Base-by-base conservation (phyloP, 1,139 yeast species). In the Magnusiomyces starmeri region DNA sequence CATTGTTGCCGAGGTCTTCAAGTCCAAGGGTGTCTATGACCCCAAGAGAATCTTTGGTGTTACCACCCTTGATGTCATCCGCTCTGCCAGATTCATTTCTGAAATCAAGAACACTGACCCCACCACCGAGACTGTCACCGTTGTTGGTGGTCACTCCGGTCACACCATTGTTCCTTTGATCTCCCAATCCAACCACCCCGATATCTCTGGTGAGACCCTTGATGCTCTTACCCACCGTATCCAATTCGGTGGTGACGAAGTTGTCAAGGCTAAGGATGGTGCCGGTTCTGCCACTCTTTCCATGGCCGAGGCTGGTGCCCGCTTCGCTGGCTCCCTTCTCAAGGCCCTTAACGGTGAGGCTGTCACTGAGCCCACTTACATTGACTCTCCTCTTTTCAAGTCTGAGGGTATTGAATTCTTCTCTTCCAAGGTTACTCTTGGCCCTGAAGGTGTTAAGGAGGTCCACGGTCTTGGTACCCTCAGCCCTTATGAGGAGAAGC, bases 221-320 rank as follows among this genome's bases (percentile, higher is more conserved):
- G 86, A 87, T 61, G 82, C 81, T 56, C 79, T 90, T 69, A 80
- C 88, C 70, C 80, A 88, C 79, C 84, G 97, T 77, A 92, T 90
- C 68, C 97, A 90, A 76, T 90, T 89, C 65, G 97, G 97, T 73
- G 97, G 97, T 78, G 97, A 90, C 70, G 97, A 90, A 76, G 97
- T 92, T 63, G 97, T 92, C 69, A 83, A 90, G 78, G 97, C 97
- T 65, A 92, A 92, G 82, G 83, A 86, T 67, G 98, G 98, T 74
- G 96, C 96, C 63, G 98, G 98, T 69, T 89, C 97, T 54, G 98
- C 97, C 65, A 92, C 98, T 60, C 79, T 92, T 69, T 90, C 97
- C 56, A 92, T 92, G 98, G 97, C 97, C 59, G 90, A 85, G 70
- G 98, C 97, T 54, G 97, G 97, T 75, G 94, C 94, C 68, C 82